phyloP scores from a whole-genome alignment of 2,329 filamentous ascomycete species.

The Arthrobotrys musiformis region DNA sequence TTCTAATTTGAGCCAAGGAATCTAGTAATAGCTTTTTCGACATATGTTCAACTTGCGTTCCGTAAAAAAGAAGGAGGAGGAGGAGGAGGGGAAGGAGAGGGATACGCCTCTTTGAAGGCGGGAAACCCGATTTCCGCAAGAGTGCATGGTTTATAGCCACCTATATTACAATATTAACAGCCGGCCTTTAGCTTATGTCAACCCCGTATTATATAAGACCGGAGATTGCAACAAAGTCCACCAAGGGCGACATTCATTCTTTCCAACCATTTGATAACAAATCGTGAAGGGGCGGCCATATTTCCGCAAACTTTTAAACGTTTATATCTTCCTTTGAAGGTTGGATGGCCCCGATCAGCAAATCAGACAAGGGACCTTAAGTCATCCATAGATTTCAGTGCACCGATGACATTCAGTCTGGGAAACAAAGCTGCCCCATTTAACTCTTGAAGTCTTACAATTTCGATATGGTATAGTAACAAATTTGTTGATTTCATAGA shows the following conservation, averaged over 20 bases:
- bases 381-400: too few relatives aligned
- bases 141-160: too few relatives aligned
- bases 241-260: background rate
- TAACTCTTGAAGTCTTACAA: background rate
- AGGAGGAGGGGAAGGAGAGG: too few relatives aligned
- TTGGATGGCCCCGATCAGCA: constrained; percentile 30
- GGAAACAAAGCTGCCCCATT: constrained; percentile 17
- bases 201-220: constrained; percentile 14
- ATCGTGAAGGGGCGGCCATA: constrained; percentile 25
- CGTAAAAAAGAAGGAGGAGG: too few relatives aligned
- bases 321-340: background rate
- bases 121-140: background rate
- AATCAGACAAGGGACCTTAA: background rate
- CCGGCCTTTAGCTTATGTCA: constrained; percentile 20
- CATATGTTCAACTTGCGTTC: too few relatives aligned
- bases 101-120: too few relatives aligned
- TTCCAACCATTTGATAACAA: constrained; percentile 11
- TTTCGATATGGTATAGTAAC: background rate
- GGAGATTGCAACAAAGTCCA: constrained; percentile 36
- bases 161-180: too few relatives aligned
- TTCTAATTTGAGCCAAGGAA: too few relatives aligned
- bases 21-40: too few relatives aligned
- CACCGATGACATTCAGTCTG: too few relatives aligned
- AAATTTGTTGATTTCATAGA: constrained; percentile 8
- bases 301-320: constrained; percentile 45